These are phyloP conservation scores for Pholiota conissans DNA, from an alignment of 768 basidiomycete species.

Conservation along the genomic window DNA sequence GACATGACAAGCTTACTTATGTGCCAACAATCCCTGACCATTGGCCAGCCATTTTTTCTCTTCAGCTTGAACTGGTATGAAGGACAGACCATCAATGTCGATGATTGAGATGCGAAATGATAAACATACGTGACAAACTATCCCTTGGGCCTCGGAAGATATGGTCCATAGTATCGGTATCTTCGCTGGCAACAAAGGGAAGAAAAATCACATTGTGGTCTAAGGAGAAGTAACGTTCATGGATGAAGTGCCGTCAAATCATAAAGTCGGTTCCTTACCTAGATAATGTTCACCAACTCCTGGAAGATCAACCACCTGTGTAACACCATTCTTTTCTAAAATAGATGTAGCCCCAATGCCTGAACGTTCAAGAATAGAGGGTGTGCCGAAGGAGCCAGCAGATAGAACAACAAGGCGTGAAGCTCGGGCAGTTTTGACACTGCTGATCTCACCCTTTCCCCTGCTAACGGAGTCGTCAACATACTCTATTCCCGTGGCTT, in stretches of 20 bases:
- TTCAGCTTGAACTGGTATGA: conserved; percentile 15
- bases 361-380: conserved; percentile 52
- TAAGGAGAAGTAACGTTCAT: conserved; percentile 10
- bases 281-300: conserved; percentile 77
- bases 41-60: conserved; percentile 29
- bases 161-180: conserved; percentile 48
- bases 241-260: background rate
- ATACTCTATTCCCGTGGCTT: conserved; percentile 54
- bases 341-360: conserved; percentile 58
- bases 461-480: conserved; percentile 32
- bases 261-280: conserved; percentile 29
- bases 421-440: conserved; percentile 27
- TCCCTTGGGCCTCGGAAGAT: conserved; percentile 40
- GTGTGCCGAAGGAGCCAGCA: conserved; percentile 55
- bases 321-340: conserved; percentile 48
- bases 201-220: conserved; percentile 39
- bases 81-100: too few relatives aligned
- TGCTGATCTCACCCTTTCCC: conserved; percentile 17
- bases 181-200: conserved; percentile 43
- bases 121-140: conserved; percentile 39
- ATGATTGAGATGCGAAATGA: too few relatives aligned
- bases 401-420: conserved; percentile 49
- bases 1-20: conserved; percentile 40
- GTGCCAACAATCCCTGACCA: conserved; percentile 49
- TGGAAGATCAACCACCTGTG: conserved; percentile 59